Evolutionary conservation across 768 basidiomycete species (phyloP).

Genomic region (Daedaleopsis nitida): DNA sequence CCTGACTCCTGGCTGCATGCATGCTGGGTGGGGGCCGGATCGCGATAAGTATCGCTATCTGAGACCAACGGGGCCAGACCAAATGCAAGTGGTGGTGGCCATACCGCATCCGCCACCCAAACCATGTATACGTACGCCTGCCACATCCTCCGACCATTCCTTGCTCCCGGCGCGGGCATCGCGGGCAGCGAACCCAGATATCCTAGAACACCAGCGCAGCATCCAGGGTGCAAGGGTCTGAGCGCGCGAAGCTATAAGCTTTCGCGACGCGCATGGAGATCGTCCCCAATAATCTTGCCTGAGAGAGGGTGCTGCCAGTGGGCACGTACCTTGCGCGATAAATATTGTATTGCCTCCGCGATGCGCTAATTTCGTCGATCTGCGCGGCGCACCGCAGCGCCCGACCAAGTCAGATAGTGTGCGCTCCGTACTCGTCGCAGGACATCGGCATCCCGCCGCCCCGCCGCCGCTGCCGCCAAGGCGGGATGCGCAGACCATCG

Average conservation of each 20-base stretch:
- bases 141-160: background rate
- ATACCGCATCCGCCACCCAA: no score
- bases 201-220: background rate
- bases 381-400: background rate
- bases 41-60: no score
- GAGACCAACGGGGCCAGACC: no score
- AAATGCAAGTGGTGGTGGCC: no score
- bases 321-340: background rate
- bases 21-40: no score
- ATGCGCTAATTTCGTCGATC: background rate
- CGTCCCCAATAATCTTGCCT: background rate
- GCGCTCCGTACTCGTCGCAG: slow-evolving; percentile 1
- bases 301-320: background rate
- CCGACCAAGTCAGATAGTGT: background rate
- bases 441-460: background rate
- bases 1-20: no score
- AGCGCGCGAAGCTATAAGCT: background rate
- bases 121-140: background rate
- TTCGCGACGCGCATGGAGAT: background rate
- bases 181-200: background rate
- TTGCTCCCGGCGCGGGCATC: background rate
- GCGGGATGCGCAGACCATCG: background rate
- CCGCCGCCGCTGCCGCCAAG: background rate
- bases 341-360: no score
- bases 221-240: background rate